These are phyloP conservation scores for Bruguiera parviflora DNA, from an alignment of 345 rosid species.

Conservation along the genomic window DNA sequence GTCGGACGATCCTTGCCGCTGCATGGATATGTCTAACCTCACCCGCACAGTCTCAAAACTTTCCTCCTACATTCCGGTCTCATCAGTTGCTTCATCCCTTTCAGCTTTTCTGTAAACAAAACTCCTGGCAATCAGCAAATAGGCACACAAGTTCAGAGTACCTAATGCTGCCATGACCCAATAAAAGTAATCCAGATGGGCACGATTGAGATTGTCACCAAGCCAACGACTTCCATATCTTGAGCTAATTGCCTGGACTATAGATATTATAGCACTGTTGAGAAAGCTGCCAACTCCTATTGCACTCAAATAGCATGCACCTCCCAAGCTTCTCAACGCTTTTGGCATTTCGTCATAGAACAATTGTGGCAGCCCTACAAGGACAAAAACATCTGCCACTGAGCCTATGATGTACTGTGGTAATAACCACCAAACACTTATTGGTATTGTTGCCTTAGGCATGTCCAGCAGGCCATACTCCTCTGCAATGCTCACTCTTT, in stretches of 20 bases:
- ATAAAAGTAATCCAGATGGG: constrained; percentile 57
- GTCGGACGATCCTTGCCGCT: too few relatives aligned
- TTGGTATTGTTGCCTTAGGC: constrained; percentile 56
- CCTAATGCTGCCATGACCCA: constrained; percentile 70
- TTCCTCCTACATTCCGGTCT: too few relatives aligned
- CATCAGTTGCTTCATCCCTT: too few relatives aligned
- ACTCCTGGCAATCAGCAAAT: constrained; percentile 39
- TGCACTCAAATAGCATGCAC: constrained; percentile 57
- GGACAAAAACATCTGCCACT: constrained; percentile 52
- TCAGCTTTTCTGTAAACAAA: constrained; percentile 61
- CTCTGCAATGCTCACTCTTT: constrained; percentile 48
- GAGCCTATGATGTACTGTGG: constrained; percentile 70
- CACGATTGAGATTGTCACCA: constrained; percentile 56
- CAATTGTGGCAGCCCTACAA: constrained; percentile 79
- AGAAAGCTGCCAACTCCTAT: constrained; percentile 73
- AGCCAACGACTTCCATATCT: constrained; percentile 44
- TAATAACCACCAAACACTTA: constrained; percentile 75
- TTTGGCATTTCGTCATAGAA: constrained; percentile 89
- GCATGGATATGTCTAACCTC: too few relatives aligned
- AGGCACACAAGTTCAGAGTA: constrained; percentile 52
- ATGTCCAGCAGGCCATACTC: constrained; percentile 47
- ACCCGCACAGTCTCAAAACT: too few relatives aligned
- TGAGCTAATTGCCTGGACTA: constrained; percentile 44
- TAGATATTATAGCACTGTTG: constrained; percentile 49
- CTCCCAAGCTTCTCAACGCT: constrained; percentile 73